Evolutionary conservation across 2,329 filamentous ascomycete species (phyloP).

Genomic region (Pseudopithomyces chartarum): DNA sequence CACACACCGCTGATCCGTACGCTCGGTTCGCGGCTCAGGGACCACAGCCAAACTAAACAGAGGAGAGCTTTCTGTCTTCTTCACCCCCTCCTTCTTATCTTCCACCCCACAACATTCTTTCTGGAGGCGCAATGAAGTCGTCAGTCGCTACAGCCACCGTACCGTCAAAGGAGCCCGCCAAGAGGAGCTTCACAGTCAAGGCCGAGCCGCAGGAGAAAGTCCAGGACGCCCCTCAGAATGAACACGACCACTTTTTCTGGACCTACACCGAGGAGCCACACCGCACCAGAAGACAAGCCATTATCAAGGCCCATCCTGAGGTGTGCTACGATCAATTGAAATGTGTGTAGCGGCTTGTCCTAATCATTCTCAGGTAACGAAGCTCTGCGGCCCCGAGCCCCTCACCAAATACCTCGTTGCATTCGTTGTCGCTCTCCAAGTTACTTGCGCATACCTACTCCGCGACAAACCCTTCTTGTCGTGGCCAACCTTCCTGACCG

Average conservation of each 20-base stretch:
- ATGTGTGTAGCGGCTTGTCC: neutral
- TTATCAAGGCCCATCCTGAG: conserved; percentile 98
- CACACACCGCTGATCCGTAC: conserved; percentile 1
- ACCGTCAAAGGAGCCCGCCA: conserved; percentile 28
- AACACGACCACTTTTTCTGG: conserved; percentile 82
- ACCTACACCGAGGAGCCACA: conserved; percentile 99
- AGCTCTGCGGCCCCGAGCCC: conserved; percentile 94
- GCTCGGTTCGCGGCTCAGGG: conserved; percentile 5
- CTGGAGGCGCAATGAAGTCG: conserved; percentile 36
- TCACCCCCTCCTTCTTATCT: neutral
- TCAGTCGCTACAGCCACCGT: conserved; percentile 42
- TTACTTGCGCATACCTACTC: conserved; percentile 77
- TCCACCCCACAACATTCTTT: conserved; percentile 11
- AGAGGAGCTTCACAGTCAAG: conserved; percentile 28
- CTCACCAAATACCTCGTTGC: conserved; percentile 92
- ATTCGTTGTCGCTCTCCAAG: conserved; percentile 80
- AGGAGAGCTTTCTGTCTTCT: neutral
- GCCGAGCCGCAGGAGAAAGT: conserved; percentile 18
- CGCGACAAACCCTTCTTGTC: conserved; percentile 79
- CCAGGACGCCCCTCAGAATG: conserved; percentile 18
- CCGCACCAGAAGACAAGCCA: conserved; percentile 84
- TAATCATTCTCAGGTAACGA: conserved; percentile 71
- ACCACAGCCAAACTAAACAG: neutral
- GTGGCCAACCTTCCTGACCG: conserved; percentile 81
- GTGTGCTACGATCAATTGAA: conserved; percentile 51